These are phyloP conservation scores for Fusarium redolens DNA, from an alignment of 2,329 filamentous ascomycete species.

Conservation along the genomic window DNA sequence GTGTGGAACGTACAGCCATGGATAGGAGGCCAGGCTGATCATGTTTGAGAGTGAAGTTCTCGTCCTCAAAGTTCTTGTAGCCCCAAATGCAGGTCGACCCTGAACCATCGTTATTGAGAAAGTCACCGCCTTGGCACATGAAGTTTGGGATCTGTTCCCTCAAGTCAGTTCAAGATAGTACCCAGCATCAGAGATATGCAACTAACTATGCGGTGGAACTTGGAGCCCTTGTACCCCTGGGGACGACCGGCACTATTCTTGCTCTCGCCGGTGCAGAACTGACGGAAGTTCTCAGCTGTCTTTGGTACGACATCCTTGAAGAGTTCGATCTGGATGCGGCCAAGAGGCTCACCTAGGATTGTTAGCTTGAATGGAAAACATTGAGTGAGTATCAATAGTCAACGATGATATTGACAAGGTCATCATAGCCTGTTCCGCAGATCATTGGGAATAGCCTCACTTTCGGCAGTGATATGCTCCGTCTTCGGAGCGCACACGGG, in stretches of 20 bases:
- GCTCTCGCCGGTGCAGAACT: slow-evolving; percentile 94
- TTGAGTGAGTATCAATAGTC: background rate
- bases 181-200: background rate
- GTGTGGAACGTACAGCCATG: slow-evolving; percentile 80
- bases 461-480: slow-evolving; percentile 8
- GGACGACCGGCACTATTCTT: slow-evolving; percentile 81
- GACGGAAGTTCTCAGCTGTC: slow-evolving; percentile 96
- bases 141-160: slow-evolving; percentile 83
- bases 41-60: slow-evolving; percentile 87
- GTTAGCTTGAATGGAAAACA: background rate
- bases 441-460: slow-evolving; percentile 35
- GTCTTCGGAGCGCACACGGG: slow-evolving; percentile 17
- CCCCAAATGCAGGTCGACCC: slow-evolving; percentile 92
- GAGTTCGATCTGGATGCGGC: slow-evolving; percentile 89
- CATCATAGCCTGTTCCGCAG: background rate
- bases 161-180: slow-evolving; percentile 8
- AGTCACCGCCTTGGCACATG: slow-evolving; percentile 98
- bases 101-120: slow-evolving; percentile 91
- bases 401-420: background rate
- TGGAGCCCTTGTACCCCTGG: slow-evolving; percentile 93
- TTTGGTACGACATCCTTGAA: slow-evolving; percentile 86
- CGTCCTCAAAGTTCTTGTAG: slow-evolving; percentile 84
- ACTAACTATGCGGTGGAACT: slow-evolving; percentile 91
- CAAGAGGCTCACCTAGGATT: slow-evolving; percentile 79
- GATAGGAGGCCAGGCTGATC: slow-evolving; percentile 83